Evolutionary conservation across 441 rosid species (phyloP).

Genomic region (Rhodomyrtus psidioides): DNA sequence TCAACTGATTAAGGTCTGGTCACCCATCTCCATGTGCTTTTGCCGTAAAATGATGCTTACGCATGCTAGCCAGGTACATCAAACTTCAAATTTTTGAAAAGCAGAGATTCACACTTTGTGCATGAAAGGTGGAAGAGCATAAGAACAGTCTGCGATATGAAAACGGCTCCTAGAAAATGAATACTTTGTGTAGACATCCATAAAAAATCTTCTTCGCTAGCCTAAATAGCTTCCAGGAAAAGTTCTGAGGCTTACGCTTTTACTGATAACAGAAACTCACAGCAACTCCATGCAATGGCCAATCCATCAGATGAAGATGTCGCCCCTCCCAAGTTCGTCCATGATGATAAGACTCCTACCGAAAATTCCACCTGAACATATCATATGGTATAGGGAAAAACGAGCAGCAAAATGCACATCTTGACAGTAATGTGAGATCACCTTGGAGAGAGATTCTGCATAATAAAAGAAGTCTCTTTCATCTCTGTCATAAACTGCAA

Average conservation of each 20-base stretch:
- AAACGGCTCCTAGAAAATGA: background rate
- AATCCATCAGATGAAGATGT: slow-evolving; percentile 95
- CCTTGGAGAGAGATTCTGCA: slow-evolving; percentile 92
- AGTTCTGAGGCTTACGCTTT: slow-evolving; percentile 50
- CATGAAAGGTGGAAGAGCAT: background rate
- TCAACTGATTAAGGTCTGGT: background rate
- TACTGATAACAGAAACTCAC: slow-evolving; percentile 74
- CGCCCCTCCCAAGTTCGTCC: slow-evolving; percentile 99
- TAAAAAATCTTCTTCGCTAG: background rate
- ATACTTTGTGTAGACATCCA: background rate
- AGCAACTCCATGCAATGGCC: slow-evolving; percentile 98
- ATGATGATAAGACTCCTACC: slow-evolving; percentile 80
- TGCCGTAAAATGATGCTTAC: background rate
- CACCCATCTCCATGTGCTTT: background rate
- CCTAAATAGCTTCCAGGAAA: background rate
- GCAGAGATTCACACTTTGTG: background rate
- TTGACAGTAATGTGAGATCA: slow-evolving; percentile 11
- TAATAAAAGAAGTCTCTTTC: slow-evolving; percentile 95
- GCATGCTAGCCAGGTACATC: background rate
- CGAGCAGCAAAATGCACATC: background rate
- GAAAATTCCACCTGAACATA: background rate
- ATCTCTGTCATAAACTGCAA: slow-evolving; percentile 98
- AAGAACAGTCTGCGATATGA: background rate
- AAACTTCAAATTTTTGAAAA: background rate
- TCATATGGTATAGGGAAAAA: background rate